These are phyloP conservation scores for Suaeda aralocaspica DNA, from an alignment of 148 eudicot genomes.

Conservation along the genomic window DNA sequence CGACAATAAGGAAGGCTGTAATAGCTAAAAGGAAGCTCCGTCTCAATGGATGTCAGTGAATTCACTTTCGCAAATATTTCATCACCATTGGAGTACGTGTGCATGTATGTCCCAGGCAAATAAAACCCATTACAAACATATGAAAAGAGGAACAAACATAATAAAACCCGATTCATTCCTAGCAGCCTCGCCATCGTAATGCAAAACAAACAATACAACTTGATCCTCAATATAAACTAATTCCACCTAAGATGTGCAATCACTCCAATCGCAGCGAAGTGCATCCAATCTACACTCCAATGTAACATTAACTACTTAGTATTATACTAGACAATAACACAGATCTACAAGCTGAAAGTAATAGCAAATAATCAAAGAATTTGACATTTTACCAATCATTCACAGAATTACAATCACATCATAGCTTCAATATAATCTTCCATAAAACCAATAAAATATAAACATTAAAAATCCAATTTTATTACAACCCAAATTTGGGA, in stretches of 20 bases:
- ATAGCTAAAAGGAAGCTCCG: constrained; percentile 75
- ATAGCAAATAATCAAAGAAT: too few relatives aligned
- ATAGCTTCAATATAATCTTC: too few relatives aligned
- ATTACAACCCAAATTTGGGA: too few relatives aligned
- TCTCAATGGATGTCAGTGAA: constrained; percentile 67
- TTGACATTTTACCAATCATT: too few relatives aligned
- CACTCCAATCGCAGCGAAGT: background rate
- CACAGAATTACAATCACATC: too few relatives aligned
- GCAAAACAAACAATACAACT: background rate
- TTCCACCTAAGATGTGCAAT: background rate
- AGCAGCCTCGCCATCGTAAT: constrained; percentile 17
- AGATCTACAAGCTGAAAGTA: constrained; percentile 7
- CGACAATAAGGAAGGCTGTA: constrained; percentile 71
- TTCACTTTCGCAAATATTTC: constrained; percentile 62
- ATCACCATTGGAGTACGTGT: constrained; percentile 41
- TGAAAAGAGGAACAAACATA: constrained; percentile 27
- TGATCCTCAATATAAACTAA: background rate
- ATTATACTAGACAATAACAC: background rate
- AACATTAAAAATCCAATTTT: too few relatives aligned
- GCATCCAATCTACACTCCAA: constrained; percentile 21
- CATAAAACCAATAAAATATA: too few relatives aligned
- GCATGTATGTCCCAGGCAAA: constrained; percentile 68
- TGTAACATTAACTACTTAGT: background rate
- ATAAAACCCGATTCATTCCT: constrained; percentile 21
- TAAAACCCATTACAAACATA: constrained; percentile 54